Percentiles rank a stretch among this genome's conserved stretches.
phyloP scores from a whole-genome alignment of 1,284 basidiomycete species.

The Ustanciosporium gigantosporum region DNA sequence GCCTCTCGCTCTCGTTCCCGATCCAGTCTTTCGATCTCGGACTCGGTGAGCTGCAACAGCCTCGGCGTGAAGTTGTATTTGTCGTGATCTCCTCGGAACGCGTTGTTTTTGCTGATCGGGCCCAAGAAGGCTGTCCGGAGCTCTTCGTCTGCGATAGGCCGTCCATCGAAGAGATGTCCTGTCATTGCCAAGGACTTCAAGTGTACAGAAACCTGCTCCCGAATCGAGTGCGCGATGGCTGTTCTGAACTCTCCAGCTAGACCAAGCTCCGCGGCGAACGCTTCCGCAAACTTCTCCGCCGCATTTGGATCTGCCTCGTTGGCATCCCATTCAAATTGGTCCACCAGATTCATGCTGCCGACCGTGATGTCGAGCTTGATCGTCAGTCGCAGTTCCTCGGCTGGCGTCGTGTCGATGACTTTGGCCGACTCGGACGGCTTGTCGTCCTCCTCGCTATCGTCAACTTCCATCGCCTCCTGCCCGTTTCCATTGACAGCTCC shows the following conservation, averaged over 20 bases:
- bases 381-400: conserved; percentile 77
- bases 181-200: conserved; percentile 89
- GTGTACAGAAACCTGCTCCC: conserved; percentile 90
- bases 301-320: conserved; percentile 72
- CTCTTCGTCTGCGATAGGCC: conserved; percentile 83
- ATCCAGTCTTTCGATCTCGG: conserved; percentile 82
- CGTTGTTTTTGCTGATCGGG: conserved; percentile 63
- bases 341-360: conserved; percentile 87
- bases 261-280: conserved; percentile 85
- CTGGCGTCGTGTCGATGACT: conserved; percentile 26
- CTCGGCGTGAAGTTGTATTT: conserved; percentile 75
- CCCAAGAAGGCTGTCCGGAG: conserved; percentile 86
- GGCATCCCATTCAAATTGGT: conserved; percentile 98
- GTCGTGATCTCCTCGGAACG: conserved; percentile 70
- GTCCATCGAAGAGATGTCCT: conserved; percentile 81
- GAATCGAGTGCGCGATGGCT: conserved; percentile 90
- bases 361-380: conserved; percentile 97
- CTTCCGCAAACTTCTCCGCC: conserved; percentile 89
- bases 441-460: conserved; percentile 65
- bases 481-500: conserved; percentile 61
- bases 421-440: conserved; percentile 30
- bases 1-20: conserved; percentile 91
- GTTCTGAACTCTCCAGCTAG: conserved; percentile 84
- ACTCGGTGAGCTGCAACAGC: conserved; percentile 83
- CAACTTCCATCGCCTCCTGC: conserved; percentile 61